Base-by-base conservation (phyloP, 2,329 filamentous ascomycete species). In the Fusarium verrucosum region DNA sequence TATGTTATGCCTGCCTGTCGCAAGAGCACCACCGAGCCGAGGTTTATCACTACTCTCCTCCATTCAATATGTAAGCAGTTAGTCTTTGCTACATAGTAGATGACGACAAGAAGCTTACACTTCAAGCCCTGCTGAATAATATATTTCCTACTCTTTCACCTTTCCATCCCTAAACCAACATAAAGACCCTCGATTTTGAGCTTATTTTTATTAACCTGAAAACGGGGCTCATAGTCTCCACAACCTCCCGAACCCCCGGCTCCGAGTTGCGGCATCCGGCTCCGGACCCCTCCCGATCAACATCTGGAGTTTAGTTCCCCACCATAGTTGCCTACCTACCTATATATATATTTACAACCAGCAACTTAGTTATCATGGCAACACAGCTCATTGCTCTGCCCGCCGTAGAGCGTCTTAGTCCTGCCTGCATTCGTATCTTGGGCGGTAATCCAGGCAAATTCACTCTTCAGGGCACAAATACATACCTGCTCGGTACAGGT, bases 381-480 rank as follows among this genome's bases (percentile, higher is more conserved):
- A 78, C 82, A 32, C 82, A 85, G 62, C 82, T 93, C 8, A 83
- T 86, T 25, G 76, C 83, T 17, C 83, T 98, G 14, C 88, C 89
- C 6, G 87, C 90, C 60, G 85, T 96, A 46, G 88, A 94, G 77
- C 87, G 90, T 60, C 82, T 98, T 51, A 94, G 91, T 73, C 85
- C 90, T 19, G 81, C 85, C 14, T 90, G 94, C 40, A 89, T 97
- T 63, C 87, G 95, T 53, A 91, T 99, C 62, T 82, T 98, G 17
- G 95, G 90, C 57, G 92, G 91, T 10, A 99, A 99, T 77, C 94
- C 95, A 13, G 87, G 91, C 73, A 97, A 96, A 81, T 89, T 88
- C 72, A 84, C 86, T 6, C 79, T 90, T 11, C 86, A 90, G 77
- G 89, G 93, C 62, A 97, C 95, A 68, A 99, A 99, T 77, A 99